Evolutionary conservation across 768 basidiomycete species (phyloP), one percentile per base, ranked within the genome.

Genomic region (Tephrocybe sp.): DNA sequence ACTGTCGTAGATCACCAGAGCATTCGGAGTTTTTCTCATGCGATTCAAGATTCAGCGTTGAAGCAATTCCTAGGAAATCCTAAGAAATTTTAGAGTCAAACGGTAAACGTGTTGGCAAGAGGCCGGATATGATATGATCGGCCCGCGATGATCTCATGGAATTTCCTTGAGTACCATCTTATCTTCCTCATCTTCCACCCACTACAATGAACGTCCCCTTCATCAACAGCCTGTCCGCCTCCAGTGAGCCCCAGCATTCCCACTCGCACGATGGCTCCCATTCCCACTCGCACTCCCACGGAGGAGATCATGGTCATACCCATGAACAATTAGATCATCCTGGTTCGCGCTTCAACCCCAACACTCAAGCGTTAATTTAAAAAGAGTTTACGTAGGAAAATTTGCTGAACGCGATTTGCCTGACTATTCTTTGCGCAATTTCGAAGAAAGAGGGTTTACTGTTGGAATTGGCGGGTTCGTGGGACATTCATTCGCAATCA

Each of bases 391-490:
- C 1, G 28, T 60, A 95, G 95, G 96, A 36, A 97, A 90, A 66
- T 99, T 86, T 59, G 71, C 89, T 9, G 94, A 98, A 64, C 78
- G 96, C 22, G 96, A 98, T 67, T 68, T 97, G 65, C 97, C 96
- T 8, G 88, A 97, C 62, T 98, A 89, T 60, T 75, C 85, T 7
- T 65, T 69, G 2, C 76, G 96, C 28, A 89, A 94, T 72, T 98
- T 94, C 60, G 80, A 84, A 44, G 95, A 98, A 69, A 76, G 96
- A 54, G 97, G 90, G 1, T 99, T 98, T 70, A 98, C 96, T 0
- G 75, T 99, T 51, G 96, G 96, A n/a, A 98, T 98, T 47, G 96
- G 96, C 61, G 95, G 95, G 95, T 95, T 61, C 40, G 86, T 47
- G 24, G 11, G 36, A 9, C 26, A 15, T 35, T 12, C 15, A 34